These are phyloP conservation scores for Tuber indicum DNA, from an alignment of 495 filamentous ascomycete species.

Conservation along the genomic window DNA sequence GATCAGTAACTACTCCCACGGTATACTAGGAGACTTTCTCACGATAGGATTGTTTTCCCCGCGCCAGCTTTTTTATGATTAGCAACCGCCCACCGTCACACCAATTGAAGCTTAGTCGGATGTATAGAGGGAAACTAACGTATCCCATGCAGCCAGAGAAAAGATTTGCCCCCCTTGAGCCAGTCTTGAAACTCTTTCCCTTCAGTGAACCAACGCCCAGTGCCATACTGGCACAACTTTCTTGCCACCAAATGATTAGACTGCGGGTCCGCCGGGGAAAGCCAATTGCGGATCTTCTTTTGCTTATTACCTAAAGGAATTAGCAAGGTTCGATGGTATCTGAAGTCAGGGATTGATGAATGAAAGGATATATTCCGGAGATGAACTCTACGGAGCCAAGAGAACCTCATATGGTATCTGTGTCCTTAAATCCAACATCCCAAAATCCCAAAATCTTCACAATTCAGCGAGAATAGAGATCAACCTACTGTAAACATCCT, in stretches of 20 bases:
- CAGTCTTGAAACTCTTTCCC: constrained; percentile 9
- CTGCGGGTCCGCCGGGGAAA: constrained; percentile 6
- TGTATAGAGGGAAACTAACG: constrained; percentile 10
- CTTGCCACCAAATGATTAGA: constrained; percentile 15
- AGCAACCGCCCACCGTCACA: constrained; percentile 13
- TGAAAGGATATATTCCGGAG: not conserved
- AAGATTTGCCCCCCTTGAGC: constrained; percentile 5
- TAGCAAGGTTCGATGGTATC: not conserved
- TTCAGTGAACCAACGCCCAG: constrained; percentile 18
- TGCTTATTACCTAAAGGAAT: not conserved
- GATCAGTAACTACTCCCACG: not conserved
- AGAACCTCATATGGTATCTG: not conserved
- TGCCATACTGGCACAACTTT: constrained; percentile 16
- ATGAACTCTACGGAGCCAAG: not conserved
- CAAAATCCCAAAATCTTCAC: not conserved
- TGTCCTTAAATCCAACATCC: not conserved
- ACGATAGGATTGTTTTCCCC: constrained; percentile 43
- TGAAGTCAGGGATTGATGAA: not conserved
- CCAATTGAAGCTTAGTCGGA: not conserved
- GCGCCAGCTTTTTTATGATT: constrained; percentile 24
- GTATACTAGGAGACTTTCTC: constrained; percentile 8
- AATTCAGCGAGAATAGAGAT: not conserved
- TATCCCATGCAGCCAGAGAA: constrained; percentile 26
- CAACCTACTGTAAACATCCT: not conserved
- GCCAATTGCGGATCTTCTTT: not conserved